Base-by-base conservation (phyloP, 345 rosid genomes). In the Lenwebbia sp. region DNA sequence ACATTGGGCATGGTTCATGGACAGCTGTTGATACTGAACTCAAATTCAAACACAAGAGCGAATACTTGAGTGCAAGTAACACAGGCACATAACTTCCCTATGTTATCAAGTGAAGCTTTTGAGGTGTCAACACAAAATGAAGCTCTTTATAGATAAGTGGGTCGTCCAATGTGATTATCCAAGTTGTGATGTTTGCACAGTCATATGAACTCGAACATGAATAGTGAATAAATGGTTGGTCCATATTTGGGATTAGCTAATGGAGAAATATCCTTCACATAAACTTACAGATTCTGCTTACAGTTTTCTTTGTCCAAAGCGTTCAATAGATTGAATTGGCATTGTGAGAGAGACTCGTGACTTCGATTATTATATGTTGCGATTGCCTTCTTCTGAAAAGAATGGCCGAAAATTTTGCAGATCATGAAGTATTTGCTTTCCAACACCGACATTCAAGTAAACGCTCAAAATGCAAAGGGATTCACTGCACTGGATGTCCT, bases 401-500 rank as follows among this genome's bases (percentile, higher is more conserved):
- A 15, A 52, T 17, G 30, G 6, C 11, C n/a, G 41, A 60, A 40
- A 40, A 22, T 44, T 85, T 26, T 87, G 90, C 84, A 91, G 91
- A 83, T 81, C 26, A 53, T 86, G 23, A 83, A 82, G 70, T 87
- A 58, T 82, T 56, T 88, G 86, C 62, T 91, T 11, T 55, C 76
- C 17, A 55, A 23, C 52, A 85, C 89, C 54, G 14, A 62, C 49
- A 88, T 89, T 26, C 82, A 88, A 10, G 33, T 86, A 65, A 85
- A 87, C 55, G 83, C 81, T 13, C 51, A 82, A 82, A 90, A 89
- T 10, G 75, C 74, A 50, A 88, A 60, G 56, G 90, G 90, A 13
- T 85, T 84, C 41, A 86, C 91, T 19, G 89, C 85, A 10, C 33
- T 88, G 33, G 88, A 88, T 52, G 50, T 87, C 41, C 15, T 88